Base-by-base conservation (phyloP, 805 yeast genomes). In the Ogataea philodendri region DNA sequence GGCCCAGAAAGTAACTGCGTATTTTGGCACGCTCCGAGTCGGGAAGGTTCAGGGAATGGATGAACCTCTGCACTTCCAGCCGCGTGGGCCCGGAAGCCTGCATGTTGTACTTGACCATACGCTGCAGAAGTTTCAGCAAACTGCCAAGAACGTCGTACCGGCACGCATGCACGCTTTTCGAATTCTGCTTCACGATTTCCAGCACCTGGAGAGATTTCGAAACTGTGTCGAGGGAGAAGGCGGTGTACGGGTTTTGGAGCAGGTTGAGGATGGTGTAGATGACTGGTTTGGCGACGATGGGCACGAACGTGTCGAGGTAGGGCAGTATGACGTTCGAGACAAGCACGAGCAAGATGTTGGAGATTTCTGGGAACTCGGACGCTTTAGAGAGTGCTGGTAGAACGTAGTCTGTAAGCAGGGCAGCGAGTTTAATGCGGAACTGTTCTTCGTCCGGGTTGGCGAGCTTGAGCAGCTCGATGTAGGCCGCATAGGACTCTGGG, bases 61-160 rank as follows among this genome's bases (percentile, higher is more conserved):
- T 13, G 14, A 36, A 21, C 5, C 10, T 15, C n/a, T 9, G 17
- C n/a, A 25, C 21, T 7, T 15, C 17, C 11, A n/a, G n/a, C 11
- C 24, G 16, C 17, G 14, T 9, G n/a, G n/a, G 15, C 23, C 7
- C 20, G 18, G 17, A 7, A 16, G 9, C 24, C 11, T 27, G 30
- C 3, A 36, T 27, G n/a, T 10, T 21, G 23, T 24, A 36, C 22
- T 10, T n/a, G 16, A 7, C 22, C 23, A 47, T n/a, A 9, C 54
- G 37, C 34, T 39, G 37, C 30, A 22, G 18, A 4, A 49, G 13
- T 20, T 38, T 27, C 9, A 38, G n/a, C 15, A 44, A 15, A 17
- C 57, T 50, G 5, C 49, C 60, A n/a, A 44, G 14, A n/a, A 55
- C 39, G 32, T 57, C 60, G 29, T 45, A 57, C 11, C 39, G 42